Evolutionary conservation across 225 moss, liverwort and hornwort genomes (phyloP).

Genomic region (Pseudoscleropodium purum): DNA sequence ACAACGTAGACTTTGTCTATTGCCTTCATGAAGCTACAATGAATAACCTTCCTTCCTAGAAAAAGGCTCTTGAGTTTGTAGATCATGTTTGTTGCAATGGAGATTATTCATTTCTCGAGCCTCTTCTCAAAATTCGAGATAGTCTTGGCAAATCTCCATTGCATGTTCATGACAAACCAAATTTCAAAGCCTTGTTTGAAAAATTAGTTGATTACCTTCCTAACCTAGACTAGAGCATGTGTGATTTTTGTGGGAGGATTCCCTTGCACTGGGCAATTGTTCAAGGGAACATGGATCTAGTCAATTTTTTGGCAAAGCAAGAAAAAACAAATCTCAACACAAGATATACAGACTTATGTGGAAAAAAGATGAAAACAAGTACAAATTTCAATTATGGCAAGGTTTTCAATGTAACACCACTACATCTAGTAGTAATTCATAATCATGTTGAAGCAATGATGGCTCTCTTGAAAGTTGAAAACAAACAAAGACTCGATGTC

Average conservation of each 20-base stretch:
- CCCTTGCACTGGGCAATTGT: background rate
- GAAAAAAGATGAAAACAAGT: too few species aligned
- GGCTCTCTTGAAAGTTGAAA: background rate
- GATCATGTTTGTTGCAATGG: background rate
- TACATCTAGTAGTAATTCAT: background rate
- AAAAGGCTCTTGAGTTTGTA: background rate
- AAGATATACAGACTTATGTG: background rate
- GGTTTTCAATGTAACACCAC: rapidly evolving
- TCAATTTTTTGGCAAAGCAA: background rate
- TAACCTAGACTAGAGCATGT: background rate
- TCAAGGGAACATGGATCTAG: background rate
- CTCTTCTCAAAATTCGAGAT: background rate
- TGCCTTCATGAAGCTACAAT: background rate
- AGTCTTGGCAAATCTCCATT: background rate
- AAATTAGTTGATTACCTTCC: background rate
- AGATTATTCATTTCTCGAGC: background rate
- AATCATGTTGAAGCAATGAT: background rate
- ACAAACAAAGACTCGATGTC: background rate
- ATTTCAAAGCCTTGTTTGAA: background rate
- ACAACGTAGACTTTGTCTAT: background rate
- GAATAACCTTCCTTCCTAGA: rapidly evolving
- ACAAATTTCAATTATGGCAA: rapidly evolving
- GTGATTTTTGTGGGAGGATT: background rate
- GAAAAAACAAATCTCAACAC: background rate
- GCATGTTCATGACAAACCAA: rapidly evolving